Evolutionary conservation across 2,329 filamentous ascomycete genomes (phyloP), one percentile per base, ranked within the genome.

Genomic region (Scorias spongiosa): DNA sequence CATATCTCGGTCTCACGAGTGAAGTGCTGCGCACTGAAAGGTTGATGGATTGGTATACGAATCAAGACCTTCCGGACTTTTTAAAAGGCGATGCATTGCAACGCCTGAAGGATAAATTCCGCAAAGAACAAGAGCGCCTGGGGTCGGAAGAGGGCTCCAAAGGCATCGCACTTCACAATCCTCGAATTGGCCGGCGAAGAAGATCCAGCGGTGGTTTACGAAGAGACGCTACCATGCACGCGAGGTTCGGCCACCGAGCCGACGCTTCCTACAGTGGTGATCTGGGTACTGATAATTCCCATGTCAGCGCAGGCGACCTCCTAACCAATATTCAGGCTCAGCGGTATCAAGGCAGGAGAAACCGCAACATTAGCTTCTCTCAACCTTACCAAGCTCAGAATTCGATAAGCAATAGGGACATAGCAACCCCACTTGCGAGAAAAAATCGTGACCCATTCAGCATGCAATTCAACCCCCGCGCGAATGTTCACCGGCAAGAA

Each of bases 91-190:
- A 84, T 46, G 84, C 89, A 0, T 59, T 98, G 32, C 77, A 83
- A 48, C 74, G 89, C 15, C 66, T 98, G 15, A 96, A 96, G 59
- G 85, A 93, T 51, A 98, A 96, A 56, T 98, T 98, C 55, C 50
- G 52, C 9, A 59, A 58, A 12, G 91, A 98, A 57, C 76, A 81
- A 51, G 87, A 95, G 55, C 78, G 87, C 9, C 76, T 87, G 15
- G 82, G 81, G 1, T 75, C 78, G 2, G 85, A 91, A 54, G 86
- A 95, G 47, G 76, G 81, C 14, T 80, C 77, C 50, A 96, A 96
- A 63, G 93, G 91, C 0, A 96, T 98, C 52, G 91, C 93, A 5
- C 69, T 98, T 34, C 91, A 98, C 59, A 98, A 96, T 54, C 76
- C 79, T 9, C 79, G 56, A 59, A 74, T 59, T 10, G 73, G 76